These are phyloP conservation scores for Didymella keratinophila DNA, from an alignment of 2,329 filamentous ascomycete species.

Conservation along the genomic window DNA sequence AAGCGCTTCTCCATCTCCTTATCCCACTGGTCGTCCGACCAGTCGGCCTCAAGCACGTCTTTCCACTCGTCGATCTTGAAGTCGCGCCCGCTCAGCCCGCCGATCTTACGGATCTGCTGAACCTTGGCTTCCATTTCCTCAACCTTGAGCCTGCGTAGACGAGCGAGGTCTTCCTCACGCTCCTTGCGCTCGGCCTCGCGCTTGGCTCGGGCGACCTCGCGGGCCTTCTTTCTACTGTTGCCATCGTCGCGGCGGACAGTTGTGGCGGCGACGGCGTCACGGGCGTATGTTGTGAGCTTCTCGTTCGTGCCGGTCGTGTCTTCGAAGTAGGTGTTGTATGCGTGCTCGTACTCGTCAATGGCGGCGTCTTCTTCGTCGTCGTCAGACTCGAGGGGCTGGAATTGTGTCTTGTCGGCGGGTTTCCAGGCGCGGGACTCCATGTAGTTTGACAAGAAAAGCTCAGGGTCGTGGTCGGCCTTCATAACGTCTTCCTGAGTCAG, in stretches of 20 bases:
- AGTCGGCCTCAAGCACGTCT: constrained; percentile 83
- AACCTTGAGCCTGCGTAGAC: constrained; percentile 85
- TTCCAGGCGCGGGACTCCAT: constrained; percentile 92
- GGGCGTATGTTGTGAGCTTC: constrained; percentile 84
- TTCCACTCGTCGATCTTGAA: constrained; percentile 82
- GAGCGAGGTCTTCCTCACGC: constrained; percentile 80
- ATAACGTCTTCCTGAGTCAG: constrained; percentile 66
- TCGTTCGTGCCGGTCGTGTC: constrained; percentile 89
- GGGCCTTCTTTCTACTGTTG: constrained; percentile 76
- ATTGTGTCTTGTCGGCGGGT: constrained; percentile 69
- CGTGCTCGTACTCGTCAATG: constrained; percentile 88
- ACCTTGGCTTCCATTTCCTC: constrained; percentile 91
- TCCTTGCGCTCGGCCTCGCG: constrained; percentile 81
- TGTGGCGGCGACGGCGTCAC: constrained; percentile 81
- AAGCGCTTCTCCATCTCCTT: constrained; percentile 88
- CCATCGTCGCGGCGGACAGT: constrained; percentile 86
- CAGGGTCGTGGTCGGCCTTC: constrained; percentile 85
- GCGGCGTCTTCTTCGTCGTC: constrained; percentile 77
- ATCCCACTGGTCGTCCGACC: constrained; percentile 91
- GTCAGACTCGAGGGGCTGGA: constrained; percentile 89
- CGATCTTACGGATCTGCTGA: constrained; percentile 85
- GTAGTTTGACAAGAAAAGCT: constrained; percentile 94
- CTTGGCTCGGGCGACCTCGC: constrained; percentile 78
- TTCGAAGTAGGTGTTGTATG: constrained; percentile 96
- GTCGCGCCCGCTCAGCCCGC: constrained; percentile 74